These are phyloP conservation scores for Penicillium fimorum DNA, from an alignment of 495 filamentous ascomycete genomes.

Conservation along the genomic window DNA sequence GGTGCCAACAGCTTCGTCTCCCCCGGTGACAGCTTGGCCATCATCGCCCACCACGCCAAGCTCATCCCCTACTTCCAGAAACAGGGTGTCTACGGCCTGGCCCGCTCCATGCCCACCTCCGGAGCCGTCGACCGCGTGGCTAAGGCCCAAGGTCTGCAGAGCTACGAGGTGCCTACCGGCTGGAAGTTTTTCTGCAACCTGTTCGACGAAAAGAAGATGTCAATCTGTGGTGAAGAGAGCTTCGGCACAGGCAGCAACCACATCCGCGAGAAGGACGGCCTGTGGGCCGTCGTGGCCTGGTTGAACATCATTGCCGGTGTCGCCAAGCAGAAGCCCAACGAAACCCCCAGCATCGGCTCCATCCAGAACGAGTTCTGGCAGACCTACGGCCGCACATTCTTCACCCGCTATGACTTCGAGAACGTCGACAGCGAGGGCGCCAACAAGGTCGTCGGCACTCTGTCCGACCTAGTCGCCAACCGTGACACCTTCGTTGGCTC, in stretches of 20 bases:
- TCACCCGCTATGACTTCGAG: constrained; percentile 98
- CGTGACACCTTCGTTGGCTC: constrained; percentile 80
- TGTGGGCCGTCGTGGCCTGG: constrained; percentile 98
- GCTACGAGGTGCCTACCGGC: constrained; percentile 96
- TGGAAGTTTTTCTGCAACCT: constrained; percentile 99
- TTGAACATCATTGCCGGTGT: constrained; percentile 97
- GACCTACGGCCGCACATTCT: constrained; percentile 95
- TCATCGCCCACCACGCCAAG: constrained; percentile 91
- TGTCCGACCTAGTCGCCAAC: constrained; percentile 65
- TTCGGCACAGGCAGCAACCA: constrained; percentile 99
- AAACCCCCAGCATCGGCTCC: constrained; percentile 82
- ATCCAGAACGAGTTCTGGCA: constrained; percentile 98
- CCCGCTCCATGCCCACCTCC: constrained; percentile 95
- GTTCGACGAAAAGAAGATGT: constrained; percentile 95
- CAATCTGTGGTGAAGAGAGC: constrained; percentile 97
- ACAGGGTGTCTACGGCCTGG: constrained; percentile 91
- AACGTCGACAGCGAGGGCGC: constrained; percentile 87
- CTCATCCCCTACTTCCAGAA: constrained; percentile 97
- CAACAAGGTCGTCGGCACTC: constrained; percentile 76
- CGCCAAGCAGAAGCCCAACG: constrained; percentile 69
- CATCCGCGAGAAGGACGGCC: constrained; percentile 96
- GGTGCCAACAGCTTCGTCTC: constrained; percentile 95
- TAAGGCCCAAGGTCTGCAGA: constrained; percentile 84
- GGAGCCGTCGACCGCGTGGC: constrained; percentile 94
- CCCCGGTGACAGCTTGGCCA: constrained; percentile 92